Evolutionary conservation across 148 eudicot species (phyloP).

Genomic region (Rhododendron ovatum): DNA sequence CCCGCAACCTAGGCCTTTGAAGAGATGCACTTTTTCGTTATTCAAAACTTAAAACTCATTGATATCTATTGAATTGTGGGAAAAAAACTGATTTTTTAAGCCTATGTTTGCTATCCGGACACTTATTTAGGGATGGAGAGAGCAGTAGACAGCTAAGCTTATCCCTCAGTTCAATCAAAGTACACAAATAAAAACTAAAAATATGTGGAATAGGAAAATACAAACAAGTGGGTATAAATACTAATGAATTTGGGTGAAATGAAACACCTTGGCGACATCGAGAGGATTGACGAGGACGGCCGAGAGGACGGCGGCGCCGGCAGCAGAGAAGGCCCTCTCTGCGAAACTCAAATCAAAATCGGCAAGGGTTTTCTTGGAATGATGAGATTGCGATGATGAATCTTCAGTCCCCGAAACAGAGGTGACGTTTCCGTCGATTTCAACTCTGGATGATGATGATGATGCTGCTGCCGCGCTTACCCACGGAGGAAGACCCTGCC

Average conservation of each 20-base stretch:
- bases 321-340: constrained; percentile 72
- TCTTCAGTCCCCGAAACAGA: constrained; percentile 23
- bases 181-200: background rate
- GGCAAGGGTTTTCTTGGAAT: constrained; percentile 11
- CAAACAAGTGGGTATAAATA: background rate
- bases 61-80: too few relatives aligned
- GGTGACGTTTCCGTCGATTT: constrained; percentile 23
- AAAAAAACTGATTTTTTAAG: too few relatives aligned
- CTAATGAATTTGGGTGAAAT: background rate
- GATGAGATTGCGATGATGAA: background rate
- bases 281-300: constrained; percentile 91
- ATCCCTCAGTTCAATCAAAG: background rate
- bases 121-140: too few relatives aligned
- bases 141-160: background rate
- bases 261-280: constrained; percentile 72
- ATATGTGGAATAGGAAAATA: background rate
- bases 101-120: too few relatives aligned
- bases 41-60: too few relatives aligned
- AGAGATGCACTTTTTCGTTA: too few relatives aligned
- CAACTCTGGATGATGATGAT: constrained; percentile 24
- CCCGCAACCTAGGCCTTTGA: too few relatives aligned
- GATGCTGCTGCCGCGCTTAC: constrained; percentile 30
- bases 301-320: constrained; percentile 80
- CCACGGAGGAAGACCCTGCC: constrained; percentile 41
- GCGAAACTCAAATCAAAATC: constrained; percentile 45